These are phyloP conservation scores for Ophiorrhiza pumila DNA, from an alignment of 257 asterid genomes.

Conservation along the genomic window DNA sequence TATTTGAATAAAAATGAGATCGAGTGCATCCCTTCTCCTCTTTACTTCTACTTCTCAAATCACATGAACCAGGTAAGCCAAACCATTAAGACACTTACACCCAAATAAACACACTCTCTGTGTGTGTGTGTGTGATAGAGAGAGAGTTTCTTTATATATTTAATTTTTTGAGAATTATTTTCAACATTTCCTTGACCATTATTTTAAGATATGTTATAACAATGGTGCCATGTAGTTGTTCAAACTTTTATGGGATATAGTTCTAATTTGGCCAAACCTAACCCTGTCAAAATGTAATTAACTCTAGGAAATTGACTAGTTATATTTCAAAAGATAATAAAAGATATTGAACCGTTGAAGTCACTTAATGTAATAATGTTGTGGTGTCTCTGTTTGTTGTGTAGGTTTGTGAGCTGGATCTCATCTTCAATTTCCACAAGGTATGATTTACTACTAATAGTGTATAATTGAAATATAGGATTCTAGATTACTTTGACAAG, in stretches of 20 bases:
- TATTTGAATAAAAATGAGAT: too few relatives aligned
- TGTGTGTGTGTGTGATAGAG: neutral
- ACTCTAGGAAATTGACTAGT: neutral
- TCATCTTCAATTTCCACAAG: conserved; percentile 96
- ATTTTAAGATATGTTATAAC: neutral
- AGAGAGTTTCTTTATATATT: too few relatives aligned
- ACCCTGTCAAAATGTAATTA: neutral
- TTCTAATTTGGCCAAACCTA: neutral
- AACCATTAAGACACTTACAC: neutral
- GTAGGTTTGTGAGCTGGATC: conserved; percentile 92
- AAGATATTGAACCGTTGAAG: neutral
- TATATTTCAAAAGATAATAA: neutral
- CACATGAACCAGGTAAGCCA: neutral
- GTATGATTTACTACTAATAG: conserved; percentile 33
- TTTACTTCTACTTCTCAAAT: too few relatives aligned
- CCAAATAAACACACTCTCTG: too few relatives aligned
- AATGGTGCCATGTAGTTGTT: neutral
- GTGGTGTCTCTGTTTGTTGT: conserved; percentile 21
- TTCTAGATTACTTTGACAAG: neutral
- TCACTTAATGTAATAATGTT: neutral
- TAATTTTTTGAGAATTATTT: too few relatives aligned
- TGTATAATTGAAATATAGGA: neutral
- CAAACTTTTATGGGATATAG: neutral
- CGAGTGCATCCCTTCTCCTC: too few relatives aligned
- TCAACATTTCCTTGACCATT: neutral